Evolutionary conservation across 768 basidiomycete genomes (phyloP), one percentile per base, ranked within the genome.

Genomic region (Thelephora aurantiotincta): DNA sequence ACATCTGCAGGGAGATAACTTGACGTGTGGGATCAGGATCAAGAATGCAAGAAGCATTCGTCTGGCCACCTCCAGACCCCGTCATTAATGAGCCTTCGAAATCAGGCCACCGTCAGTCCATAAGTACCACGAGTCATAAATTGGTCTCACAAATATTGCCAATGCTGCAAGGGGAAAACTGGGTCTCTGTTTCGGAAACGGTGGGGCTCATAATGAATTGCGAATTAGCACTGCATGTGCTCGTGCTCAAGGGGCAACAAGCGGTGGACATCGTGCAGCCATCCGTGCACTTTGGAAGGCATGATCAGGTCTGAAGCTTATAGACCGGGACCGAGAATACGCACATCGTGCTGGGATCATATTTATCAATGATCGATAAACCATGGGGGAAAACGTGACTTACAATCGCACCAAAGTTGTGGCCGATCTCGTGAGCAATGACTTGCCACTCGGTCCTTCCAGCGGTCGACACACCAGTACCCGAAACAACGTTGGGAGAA

Each of bases 341-440:
- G 23, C 47, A 79, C 78, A 58, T 80, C 77, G 55, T 80, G 78
- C 78, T 80, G 53, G 14, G 44, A 48, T 55, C 55, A 50, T 42
- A 51, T 43, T 54, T 54, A n/a, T 30, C 26, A 4, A 30, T 9
- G 26, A 30, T 41, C 16, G 14, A 41, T 14, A 14, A 14, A 4
- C 14, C 12, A 55, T 48, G 46, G 45, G 36, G 19, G 43, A 48
- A 49, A 13, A 26, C 11, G 48, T 33, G 5, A 73, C 82, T 64
- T 56, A 85, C 82, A 52, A 90, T 90, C 14, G 87, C 87, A 43
- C 90, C 88, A 63, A 93, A 89, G 57, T 90, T 92, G 61, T 86
- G 83, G 13, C 85, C 85, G 48, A 79, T 84, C 60, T 89, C 86
- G 60, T 90, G 86, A 19, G 84, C 73, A 26, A 88, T 69, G 44